phyloP scores from a whole-genome alignment of 176 grass and related monocot species.

The Carex kokanica region DNA sequence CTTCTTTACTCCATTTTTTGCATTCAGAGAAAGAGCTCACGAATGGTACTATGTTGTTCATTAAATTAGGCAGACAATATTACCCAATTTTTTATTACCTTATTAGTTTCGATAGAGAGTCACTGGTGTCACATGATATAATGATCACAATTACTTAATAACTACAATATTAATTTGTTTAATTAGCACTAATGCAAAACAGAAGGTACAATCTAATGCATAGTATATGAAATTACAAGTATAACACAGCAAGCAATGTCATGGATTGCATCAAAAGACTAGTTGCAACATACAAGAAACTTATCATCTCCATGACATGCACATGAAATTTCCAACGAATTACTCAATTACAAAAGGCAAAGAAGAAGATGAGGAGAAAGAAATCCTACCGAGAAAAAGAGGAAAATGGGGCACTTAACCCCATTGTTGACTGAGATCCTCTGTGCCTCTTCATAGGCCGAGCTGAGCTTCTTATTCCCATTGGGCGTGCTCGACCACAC shows the following conservation, averaged over 20 bases:
- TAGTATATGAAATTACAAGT: background rate
- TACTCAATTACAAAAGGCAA: background rate
- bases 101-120: background rate
- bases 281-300: background rate
- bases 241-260: background rate
- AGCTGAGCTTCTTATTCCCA: constrained; percentile 61
- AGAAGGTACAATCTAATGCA: background rate
- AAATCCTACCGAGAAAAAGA: constrained; percentile 91
- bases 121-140: background rate
- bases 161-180: background rate
- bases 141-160: background rate
- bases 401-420: constrained; percentile 68
- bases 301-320: constrained; percentile 8
- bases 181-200: background rate
- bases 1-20: constrained; percentile 2
- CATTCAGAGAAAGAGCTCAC: background rate
- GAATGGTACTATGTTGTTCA: background rate
- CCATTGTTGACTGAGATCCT: constrained; percentile 47
- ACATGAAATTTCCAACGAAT: background rate
- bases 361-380: constrained; percentile 3
- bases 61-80: background rate
- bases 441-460: constrained; percentile 60
- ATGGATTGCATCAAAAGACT: background rate
- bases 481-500: constrained; percentile 72
- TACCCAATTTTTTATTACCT: background rate